A percentile compares a stretch with the other conserved stretches of the same genome.
Conservation (phyloP, 164 flowering plant species). For the Cinnamomum micranthum region DNA sequence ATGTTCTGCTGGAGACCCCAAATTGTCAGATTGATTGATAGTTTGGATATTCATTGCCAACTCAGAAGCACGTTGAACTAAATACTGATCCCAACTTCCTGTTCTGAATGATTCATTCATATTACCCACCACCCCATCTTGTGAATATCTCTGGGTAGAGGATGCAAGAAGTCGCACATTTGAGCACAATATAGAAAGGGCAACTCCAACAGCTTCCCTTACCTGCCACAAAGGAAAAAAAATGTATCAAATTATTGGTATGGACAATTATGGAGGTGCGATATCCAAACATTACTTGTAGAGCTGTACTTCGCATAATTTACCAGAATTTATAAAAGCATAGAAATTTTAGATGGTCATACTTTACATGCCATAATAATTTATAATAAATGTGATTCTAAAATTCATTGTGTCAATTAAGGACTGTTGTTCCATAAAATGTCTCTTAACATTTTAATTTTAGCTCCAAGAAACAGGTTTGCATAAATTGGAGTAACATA, state of each 20-base stretch:
- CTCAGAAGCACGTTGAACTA: constrained; percentile 60
- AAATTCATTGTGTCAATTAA: too few species aligned
- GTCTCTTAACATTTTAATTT: too few species aligned
- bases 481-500: too few species aligned
- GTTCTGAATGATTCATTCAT: constrained; percentile 19
- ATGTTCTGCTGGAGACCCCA: constrained; percentile 27
- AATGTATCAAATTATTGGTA: neutral
- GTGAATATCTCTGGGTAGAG: constrained; percentile 25
- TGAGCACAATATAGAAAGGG: constrained; percentile 85
- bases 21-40: constrained; percentile 37
- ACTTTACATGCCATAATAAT: too few species aligned
- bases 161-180: constrained; percentile 62
- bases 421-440: too few species aligned
- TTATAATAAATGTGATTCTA: too few species aligned
- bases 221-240: constrained; percentile 42
- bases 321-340: too few species aligned
- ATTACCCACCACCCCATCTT: constrained; percentile 24
- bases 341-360: too few species aligned
- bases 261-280: neutral
- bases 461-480: too few species aligned
- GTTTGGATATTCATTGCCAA: constrained; percentile 56
- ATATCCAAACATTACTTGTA: neutral
- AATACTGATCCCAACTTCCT: constrained; percentile 51
- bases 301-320: too few species aligned
- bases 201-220: constrained; percentile 87